Base-by-base conservation (phyloP, 1,284 basidiomycete genomes). In the Fomitopsis palustris region DNA sequence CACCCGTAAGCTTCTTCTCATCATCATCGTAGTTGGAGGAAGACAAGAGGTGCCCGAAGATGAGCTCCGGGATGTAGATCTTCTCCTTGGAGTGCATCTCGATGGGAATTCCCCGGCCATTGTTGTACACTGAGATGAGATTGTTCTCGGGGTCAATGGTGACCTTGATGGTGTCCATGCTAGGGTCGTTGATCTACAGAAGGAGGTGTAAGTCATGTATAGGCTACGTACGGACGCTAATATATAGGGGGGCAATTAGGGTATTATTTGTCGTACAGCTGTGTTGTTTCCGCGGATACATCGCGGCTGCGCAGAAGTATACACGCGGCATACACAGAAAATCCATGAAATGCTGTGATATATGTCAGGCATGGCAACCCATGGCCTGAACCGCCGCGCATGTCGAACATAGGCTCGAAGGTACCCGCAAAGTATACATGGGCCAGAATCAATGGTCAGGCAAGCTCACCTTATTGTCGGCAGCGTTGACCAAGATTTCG, bases 21-120 rank as follows among this genome's bases (percentile, higher is more conserved):
- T 96, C 93, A 69, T 99, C 97, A 72, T 99, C 96, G 71, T 98
- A 99, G 77, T 99, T 99, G 59, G 95, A 97, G 21, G 93, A 95
- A 0, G 97, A 95, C 45, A 99, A 83, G 10, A 99, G 83, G 73
- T 98, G 90, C 17, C 96, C 97, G 70, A 99, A 99, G 69, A 99
- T 98, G 63, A 99, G 84, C 70, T 99, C 95, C 0, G 97, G 97
- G 61, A 99, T 98, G 76, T 94, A 97, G 42, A 97, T 92, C 68
- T 92, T 91, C 77, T 98, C 95, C 69, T 87, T 91, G 29, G 87
- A 86, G 76, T 99, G 96, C 67, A 97, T 92, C 76, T 98, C 94
- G 68, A 99, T 92, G 12, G 97, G 97, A 67, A 99, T 99, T 71
- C 97, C 97, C 42, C 85, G 84, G 12, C 97, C 97, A 70, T 96